phyloP scores from a whole-genome alignment of 1,139 yeast species.

The Kurtzmaniella quercitrusa region DNA sequence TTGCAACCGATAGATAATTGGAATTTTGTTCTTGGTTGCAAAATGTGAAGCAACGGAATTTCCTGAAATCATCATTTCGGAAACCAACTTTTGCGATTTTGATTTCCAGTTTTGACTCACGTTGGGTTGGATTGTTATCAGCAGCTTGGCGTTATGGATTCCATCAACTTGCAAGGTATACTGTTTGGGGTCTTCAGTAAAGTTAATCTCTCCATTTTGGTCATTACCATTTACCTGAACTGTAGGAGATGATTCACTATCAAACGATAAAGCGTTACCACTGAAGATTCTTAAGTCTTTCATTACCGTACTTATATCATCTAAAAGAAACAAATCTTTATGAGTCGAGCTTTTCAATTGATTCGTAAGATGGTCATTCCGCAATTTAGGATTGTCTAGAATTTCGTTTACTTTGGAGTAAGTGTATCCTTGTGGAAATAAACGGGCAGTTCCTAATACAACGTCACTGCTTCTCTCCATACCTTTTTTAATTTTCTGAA shows the following conservation, averaged over 20 bases:
- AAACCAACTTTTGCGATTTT: conserved; percentile 56
- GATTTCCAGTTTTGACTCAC: conserved; percentile 18
- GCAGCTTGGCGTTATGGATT: conserved; percentile 7
- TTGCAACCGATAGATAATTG: conserved; percentile 51
- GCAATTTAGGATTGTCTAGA: conserved; percentile 15
- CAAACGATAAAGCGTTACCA: conserved; percentile 19
- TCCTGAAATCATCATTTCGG: conserved; percentile 79
- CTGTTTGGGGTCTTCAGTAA: conserved; percentile 10
- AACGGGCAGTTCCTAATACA: conserved; percentile 19
- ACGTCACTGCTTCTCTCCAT: conserved; percentile 14
- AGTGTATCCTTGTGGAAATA: conserved; percentile 36
- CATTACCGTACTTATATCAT: conserved; percentile 24
- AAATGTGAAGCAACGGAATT: conserved; percentile 59
- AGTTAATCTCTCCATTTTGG: background rate
- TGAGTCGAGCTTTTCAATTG: conserved; percentile 14
- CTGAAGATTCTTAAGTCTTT: conserved; percentile 18
- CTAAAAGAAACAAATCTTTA: conserved; percentile 26
- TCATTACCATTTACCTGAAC: background rate
- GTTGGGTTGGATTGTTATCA: conserved; percentile 13
- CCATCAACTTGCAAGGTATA: conserved; percentile 4
- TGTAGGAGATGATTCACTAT: background rate
- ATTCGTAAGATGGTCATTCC: conserved; percentile 7
- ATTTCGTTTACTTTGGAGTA: conserved; percentile 32
- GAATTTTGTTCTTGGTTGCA: conserved; percentile 43
- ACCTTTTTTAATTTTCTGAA: conserved; percentile 12